Conservation (phyloP, 768 basidiomycete species). For the Kwoniella europaea region DNA sequence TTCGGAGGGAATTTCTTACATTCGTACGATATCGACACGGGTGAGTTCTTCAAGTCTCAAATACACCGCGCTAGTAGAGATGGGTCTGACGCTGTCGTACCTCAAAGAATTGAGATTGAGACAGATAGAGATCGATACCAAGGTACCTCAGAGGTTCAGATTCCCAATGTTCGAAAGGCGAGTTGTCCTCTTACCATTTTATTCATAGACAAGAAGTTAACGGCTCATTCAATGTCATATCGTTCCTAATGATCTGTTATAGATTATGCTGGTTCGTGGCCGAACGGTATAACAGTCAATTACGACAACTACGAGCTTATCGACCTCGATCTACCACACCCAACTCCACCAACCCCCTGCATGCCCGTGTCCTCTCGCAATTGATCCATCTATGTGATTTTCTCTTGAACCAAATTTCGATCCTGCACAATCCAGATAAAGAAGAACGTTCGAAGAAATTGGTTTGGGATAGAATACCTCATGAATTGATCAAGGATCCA, state of each 20-base stretch:
- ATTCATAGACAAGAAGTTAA: neutral
- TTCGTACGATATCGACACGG: conserved; percentile 80
- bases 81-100: neutral
- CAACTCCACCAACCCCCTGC: conserved; percentile 15
- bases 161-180: conserved; percentile 82
- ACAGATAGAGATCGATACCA: conserved; percentile 88
- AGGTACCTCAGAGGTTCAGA: conserved; percentile 88
- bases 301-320: conserved; percentile 58
- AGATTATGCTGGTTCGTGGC: conserved; percentile 92
- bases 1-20: conserved; percentile 98
- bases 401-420: conserved; percentile 75
- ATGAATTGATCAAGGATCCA: conserved; percentile 80
- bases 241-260: neutral
- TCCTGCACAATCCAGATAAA: conserved; percentile 69
- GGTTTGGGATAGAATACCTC: conserved; percentile 78
- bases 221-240: no score
- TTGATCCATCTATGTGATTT: conserved; percentile 75
- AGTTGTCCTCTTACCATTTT: conserved; percentile 19
- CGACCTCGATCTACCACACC: conserved; percentile 20
- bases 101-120: conserved; percentile 78
- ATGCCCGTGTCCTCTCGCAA: conserved; percentile 71
- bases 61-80: neutral
- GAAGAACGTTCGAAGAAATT: conserved; percentile 74
- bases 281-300: conserved; percentile 75
- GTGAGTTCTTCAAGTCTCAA: conserved; percentile 62